Percentiles rank a stretch among this genome's conserved stretches.
Conservation (phyloP, 2,329 filamentous ascomycete genomes). For the Leptosphaerulina australis region DNA sequence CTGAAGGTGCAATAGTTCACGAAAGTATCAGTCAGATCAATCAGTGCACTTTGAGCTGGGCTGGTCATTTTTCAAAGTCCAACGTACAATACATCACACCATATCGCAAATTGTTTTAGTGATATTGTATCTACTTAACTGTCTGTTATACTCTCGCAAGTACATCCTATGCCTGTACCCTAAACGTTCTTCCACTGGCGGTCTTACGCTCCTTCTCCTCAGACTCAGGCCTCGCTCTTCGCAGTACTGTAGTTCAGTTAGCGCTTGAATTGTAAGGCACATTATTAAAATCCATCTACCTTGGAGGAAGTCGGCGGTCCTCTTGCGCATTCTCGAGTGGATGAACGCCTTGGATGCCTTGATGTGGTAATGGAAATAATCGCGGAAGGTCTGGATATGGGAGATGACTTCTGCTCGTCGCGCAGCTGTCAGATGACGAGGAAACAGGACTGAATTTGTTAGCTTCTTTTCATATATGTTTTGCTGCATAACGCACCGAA, state of each 20-base stretch:
- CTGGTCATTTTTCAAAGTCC: not conserved
- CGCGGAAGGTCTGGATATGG: conserved; percentile 99
- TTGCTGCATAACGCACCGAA: conserved; percentile 73
- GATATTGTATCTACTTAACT: conserved; percentile 1
- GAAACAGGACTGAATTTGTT: conserved; percentile 77
- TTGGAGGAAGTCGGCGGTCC: conserved; percentile 98
- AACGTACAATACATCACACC: no score
- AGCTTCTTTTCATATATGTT: conserved; percentile 25
- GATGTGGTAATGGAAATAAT: conserved; percentile 99
- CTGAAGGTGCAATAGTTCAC: not conserved
- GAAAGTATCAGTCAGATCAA: not conserved
- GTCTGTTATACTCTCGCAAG: not conserved
- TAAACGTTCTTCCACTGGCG: conserved; percentile 92
- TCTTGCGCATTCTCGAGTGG: conserved; percentile 95
- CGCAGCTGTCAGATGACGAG: conserved; percentile 88
- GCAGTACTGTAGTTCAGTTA: conserved; percentile 72
- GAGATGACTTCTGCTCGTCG: conserved; percentile 94
- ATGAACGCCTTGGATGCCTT: conserved; percentile 99
- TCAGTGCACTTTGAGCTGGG: not conserved
- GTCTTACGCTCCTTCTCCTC: conserved; percentile 99
- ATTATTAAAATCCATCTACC: conserved; percentile 59
- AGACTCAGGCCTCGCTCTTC: conserved; percentile 90
- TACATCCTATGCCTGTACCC: conserved; percentile 57
- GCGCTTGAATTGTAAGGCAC: conserved; percentile 15
- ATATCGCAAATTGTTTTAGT: not conserved